Conservation (phyloP, 2,329 filamentous ascomycete genomes). For the Hortaea werneckii region DNA sequence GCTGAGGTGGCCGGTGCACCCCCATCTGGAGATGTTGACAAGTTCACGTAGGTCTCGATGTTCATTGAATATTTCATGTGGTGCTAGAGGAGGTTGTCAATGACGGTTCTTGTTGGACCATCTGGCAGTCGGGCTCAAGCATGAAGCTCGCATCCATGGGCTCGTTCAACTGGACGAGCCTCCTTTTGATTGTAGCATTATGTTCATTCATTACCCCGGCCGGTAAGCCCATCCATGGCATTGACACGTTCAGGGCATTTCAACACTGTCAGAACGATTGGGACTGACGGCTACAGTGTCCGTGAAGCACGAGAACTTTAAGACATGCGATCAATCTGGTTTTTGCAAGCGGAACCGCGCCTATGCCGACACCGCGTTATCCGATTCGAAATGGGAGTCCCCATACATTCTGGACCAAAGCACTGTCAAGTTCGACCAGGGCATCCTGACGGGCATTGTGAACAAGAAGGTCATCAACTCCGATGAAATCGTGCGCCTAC, state of each 20-base stretch:
- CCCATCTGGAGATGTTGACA: neutral
- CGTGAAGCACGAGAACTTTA: conserved; percentile 96
- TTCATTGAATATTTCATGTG: no score
- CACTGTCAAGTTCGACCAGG: conserved; percentile 66
- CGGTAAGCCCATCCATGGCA: conserved; percentile 39
- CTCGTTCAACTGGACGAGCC: conserved; percentile 48
- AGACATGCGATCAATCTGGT: conserved; percentile 88
- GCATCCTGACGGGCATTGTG: conserved; percentile 69
- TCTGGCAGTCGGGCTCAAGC: no score
- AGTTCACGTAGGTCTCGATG: no score
- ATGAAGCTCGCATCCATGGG: no score
- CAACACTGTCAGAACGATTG: no score
- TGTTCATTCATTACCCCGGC: conserved; percentile 53
- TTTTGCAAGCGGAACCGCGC: conserved; percentile 94
- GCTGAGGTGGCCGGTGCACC: neutral
- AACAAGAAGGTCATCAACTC: conserved; percentile 62
- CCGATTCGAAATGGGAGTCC: conserved; percentile 60
- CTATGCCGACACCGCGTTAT: conserved; percentile 67
- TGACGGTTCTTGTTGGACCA: no score
- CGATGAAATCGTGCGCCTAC: conserved; percentile 63
- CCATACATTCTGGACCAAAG: conserved; percentile 69
- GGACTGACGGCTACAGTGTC: conserved; percentile 42
- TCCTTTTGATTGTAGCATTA: conserved; percentile 50
- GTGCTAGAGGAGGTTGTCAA: no score
- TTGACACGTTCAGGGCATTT: no score